Conservation (phyloP, 768 basidiomycete species). For the Polyporus arcularius region DNA sequence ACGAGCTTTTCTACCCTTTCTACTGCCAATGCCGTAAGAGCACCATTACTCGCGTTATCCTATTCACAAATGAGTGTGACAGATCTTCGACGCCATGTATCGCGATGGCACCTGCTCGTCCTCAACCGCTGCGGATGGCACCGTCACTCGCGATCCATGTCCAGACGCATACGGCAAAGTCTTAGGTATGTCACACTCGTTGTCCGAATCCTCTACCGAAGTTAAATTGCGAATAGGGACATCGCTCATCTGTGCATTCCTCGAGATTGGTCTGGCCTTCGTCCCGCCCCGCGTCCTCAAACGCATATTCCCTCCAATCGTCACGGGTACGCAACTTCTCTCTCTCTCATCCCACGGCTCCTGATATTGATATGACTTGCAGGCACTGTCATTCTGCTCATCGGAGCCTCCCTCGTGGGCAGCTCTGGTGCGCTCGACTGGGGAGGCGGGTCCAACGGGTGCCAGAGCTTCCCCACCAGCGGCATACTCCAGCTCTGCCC, state of each 20-base stretch:
- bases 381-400: slow-evolving; percentile 75
- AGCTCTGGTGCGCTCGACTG: slow-evolving; percentile 75
- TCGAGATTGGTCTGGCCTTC: slow-evolving; percentile 80
- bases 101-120: slow-evolving; percentile 75
- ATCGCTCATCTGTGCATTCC: slow-evolving; percentile 73
- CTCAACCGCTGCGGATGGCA: slow-evolving; percentile 57
- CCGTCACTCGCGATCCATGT: slow-evolving; percentile 57
- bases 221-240: slow-evolving; percentile 49
- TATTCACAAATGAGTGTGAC: background rate
- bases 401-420: slow-evolving; percentile 77
- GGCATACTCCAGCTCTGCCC: slow-evolving; percentile 77
- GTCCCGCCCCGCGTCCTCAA: slow-evolving; percentile 61
- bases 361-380: too few relatives aligned
- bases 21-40: slow-evolving; percentile 1
- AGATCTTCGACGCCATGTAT: slow-evolving; percentile 82
- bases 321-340: slow-evolving; percentile 49
- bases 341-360: too few relatives aligned
- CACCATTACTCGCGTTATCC: too few relatives aligned
- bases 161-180: slow-evolving; percentile 82
- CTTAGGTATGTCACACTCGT: slow-evolving; percentile 47
- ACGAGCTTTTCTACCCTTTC: slow-evolving; percentile 79
- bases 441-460: slow-evolving; percentile 83
- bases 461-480: slow-evolving; percentile 55
- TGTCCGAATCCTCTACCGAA: background rate
- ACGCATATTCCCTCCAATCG: slow-evolving; percentile 78